These are phyloP conservation scores for sorghum (Sorghum bicolor) DNA, from an alignment of 176 grass and related monocot species.

Conservation along the genomic window DNA sequence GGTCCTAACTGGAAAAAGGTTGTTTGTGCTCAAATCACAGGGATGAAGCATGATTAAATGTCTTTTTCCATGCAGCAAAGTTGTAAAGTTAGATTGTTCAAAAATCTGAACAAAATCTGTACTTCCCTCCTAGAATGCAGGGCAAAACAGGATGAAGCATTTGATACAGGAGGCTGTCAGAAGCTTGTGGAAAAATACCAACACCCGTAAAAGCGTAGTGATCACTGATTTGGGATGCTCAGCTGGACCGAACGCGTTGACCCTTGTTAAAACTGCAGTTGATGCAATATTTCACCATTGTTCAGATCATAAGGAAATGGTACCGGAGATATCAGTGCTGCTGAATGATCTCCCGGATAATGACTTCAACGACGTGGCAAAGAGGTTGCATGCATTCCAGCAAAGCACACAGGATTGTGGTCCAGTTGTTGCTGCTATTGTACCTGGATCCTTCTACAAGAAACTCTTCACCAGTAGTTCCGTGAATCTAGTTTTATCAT, in stretches of 20 bases:
- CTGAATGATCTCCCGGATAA: slow-evolving; percentile 32
- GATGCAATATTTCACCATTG: neutral
- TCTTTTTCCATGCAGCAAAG: neutral
- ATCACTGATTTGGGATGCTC: neutral
- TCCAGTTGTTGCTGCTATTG: no score
- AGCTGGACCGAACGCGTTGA: neutral
- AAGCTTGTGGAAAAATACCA: neutral
- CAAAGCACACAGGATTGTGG: neutral
- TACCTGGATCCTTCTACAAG: no score
- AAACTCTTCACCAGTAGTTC: no score
- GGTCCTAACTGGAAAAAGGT: neutral
- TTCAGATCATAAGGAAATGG: neutral
- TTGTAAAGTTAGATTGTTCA: neutral
- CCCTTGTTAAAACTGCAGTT: neutral
- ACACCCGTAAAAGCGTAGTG: neutral
- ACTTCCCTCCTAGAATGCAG: neutral
- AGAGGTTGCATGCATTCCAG: neutral
- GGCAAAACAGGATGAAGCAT: neutral
- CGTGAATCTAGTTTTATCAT: no score
- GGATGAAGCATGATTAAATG: neutral
- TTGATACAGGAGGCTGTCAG: neutral
- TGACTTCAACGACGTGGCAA: slow-evolving; percentile 19
- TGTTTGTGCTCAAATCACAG: neutral
- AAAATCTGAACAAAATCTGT: neutral
- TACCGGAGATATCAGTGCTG: neutral